Base-by-base conservation (phyloP, 2,329 filamentous ascomycete species). In the Penicillium sclerotigenum region DNA sequence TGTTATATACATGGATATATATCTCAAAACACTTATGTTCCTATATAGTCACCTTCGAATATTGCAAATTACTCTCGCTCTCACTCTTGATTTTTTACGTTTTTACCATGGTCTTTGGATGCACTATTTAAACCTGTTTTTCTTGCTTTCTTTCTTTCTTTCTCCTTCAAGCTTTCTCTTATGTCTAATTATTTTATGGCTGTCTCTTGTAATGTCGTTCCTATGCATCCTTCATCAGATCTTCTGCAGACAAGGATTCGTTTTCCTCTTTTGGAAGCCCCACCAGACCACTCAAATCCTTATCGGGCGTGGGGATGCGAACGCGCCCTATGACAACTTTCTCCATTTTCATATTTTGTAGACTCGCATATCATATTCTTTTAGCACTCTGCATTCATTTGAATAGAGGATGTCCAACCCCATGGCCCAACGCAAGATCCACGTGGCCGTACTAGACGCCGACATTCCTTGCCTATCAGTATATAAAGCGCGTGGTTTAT, bases 401-500 rank as follows among this genome's bases (percentile, higher is more conserved):
- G 22, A 26, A 40, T 16, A 40, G 34, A 45, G 5, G 24, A 31
- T 10, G 16, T 40, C 48, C 43, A 24, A 40, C 1, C 33, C 59
- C 38, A 66, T 62, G 59, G 48, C 59, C 36, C 57, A 49, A 24
- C 56, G 46, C 46, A 62, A 36, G 18, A 63, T 77, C 62, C 65
- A 75, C 63, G 60, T 74, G 58, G 64, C 74, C 55, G 55, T 71
- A 22, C 58, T 75, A 47, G 68, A 78, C 65, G 54, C 70, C 58
- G 65, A 78, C 59, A 54, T 71, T 20, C 72, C 72, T 20, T 69
- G 70, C 14, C 66, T 64, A 11, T 50, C 62, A 26, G 65, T 74
- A 52, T 73, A 73, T 56, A 55, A 56, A 18, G 50, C 64, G 16
- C 70, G 68, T 6, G 72, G 72, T 46, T 61, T 73, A 38, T 74